Percentiles rank a stretch among this genome's conserved stretches.
Evolutionary conservation across 371 early-diverging fungal species (phyloP).

Genomic region (Mucor lusitanicus): DNA sequence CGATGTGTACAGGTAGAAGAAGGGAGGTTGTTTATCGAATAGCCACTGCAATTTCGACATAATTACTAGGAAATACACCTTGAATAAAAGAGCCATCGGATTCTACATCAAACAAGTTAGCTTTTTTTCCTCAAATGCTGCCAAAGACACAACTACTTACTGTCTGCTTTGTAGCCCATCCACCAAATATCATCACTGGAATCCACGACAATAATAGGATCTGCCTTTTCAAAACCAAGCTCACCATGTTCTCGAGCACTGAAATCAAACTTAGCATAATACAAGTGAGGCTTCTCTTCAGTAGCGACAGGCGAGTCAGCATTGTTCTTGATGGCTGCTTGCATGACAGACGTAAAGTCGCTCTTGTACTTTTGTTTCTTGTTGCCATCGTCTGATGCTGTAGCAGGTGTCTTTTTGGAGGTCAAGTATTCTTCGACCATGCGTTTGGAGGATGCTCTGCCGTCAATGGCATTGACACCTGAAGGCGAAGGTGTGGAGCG

Average conservation of each 20-base stretch:
- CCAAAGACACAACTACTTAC: too few relatives aligned
- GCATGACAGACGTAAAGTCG: slow-evolving; percentile 43
- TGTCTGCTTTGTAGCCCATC: slow-evolving; percentile 75
- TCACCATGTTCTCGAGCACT: slow-evolving; percentile 78
- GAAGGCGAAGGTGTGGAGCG: slow-evolving; percentile 6
- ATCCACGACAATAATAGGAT: slow-evolving; percentile 77
- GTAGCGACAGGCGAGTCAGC: slow-evolving; percentile 15
- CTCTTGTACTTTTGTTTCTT: slow-evolving; percentile 38
- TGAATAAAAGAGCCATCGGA: slow-evolving; percentile 33
- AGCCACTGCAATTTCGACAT: slow-evolving; percentile 53
- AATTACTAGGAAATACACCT: slow-evolving; percentile 83
- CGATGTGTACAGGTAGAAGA: not conserved
- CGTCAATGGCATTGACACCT: slow-evolving; percentile 19
- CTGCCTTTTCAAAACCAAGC: slow-evolving; percentile 74
- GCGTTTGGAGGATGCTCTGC: slow-evolving; percentile 42
- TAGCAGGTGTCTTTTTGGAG: slow-evolving; percentile 14
- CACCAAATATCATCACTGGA: slow-evolving; percentile 84
- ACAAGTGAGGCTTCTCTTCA: slow-evolving; percentile 55
- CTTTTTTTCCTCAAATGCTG: too few relatives aligned
- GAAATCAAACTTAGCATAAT: slow-evolving; percentile 77
- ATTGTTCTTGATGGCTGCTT: slow-evolving; percentile 43
- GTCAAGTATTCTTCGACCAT: slow-evolving; percentile 46
- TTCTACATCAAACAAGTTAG: slow-evolving; percentile 10
- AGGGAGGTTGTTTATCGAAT: slow-evolving; percentile 3
- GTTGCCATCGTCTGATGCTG: not conserved